Conservation (phyloP, 768 basidiomycete genomes). For the Hydnum rufescens region DNA sequence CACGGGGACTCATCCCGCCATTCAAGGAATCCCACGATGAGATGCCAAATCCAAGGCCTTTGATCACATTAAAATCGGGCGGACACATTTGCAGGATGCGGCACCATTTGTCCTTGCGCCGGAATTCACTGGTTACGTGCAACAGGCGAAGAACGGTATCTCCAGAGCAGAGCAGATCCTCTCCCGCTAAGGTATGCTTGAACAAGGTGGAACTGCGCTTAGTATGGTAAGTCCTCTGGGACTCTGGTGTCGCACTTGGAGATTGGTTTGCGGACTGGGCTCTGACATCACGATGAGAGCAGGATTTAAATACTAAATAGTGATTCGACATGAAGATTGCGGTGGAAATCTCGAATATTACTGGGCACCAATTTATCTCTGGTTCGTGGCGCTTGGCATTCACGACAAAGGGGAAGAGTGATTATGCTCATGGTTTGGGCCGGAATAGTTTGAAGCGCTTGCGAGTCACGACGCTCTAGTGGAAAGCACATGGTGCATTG, state of each 20-base stretch:
- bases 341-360: constrained; percentile 73
- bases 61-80: constrained; percentile 89
- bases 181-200: constrained; percentile 71
- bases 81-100: constrained; percentile 95
- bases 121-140: constrained; percentile 96
- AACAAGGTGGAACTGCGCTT: constrained; percentile 96
- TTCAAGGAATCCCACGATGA: constrained; percentile 61
- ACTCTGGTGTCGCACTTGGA: not conserved
- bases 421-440: too few relatives aligned
- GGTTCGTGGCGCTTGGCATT: not conserved
- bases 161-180: constrained; percentile 61
- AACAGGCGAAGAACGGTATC: constrained; percentile 82
- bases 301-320: constrained; percentile 93
- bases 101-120: constrained; percentile 95
- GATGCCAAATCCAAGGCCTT: constrained; percentile 68
- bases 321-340: constrained; percentile 95
- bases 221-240: constrained; percentile 51
- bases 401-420: not conserved
- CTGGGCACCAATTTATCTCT: constrained; percentile 55
- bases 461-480: constrained; percentile 97
- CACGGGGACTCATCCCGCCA: constrained; percentile 62
- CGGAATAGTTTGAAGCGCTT: constrained; percentile 95
- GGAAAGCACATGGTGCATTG: constrained; percentile 88
- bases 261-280: too few relatives aligned
- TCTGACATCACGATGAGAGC: constrained; percentile 5